Percentiles rank a stretch among this genome's conserved stretches.
phyloP scores from a whole-genome alignment of 805 yeast genomes.

The Suhomyces sp. region DNA sequence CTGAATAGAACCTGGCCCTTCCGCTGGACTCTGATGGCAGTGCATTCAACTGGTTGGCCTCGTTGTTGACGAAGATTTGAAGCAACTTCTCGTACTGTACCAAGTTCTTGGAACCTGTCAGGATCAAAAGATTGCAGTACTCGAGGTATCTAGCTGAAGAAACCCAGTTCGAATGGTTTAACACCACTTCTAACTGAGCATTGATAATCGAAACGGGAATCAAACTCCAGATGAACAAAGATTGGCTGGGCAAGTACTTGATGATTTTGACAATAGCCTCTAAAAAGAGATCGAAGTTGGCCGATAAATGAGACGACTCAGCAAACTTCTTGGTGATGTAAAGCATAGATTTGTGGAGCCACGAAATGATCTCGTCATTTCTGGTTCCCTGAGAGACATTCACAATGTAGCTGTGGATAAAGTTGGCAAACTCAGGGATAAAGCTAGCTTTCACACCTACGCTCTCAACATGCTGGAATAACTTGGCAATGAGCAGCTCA shows the following conservation, averaged over 20 bases:
- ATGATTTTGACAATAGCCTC: conserved; percentile 16
- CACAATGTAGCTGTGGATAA: conserved; percentile 26
- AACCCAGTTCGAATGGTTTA: conserved; percentile 48
- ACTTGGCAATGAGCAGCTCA: conserved; percentile 7
- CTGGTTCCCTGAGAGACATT: conserved; percentile 16
- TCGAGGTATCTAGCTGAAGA: conserved; percentile 39
- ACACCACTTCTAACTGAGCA: conserved; percentile 63
- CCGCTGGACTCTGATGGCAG: conserved; percentile 19
- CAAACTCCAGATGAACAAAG: conserved; percentile 27
- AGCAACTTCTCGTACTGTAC: conserved; percentile 51
- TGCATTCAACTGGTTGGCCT: conserved; percentile 31
- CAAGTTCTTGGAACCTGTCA: conserved; percentile 29
- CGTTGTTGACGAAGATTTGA: conserved; percentile 62
- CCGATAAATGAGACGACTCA: conserved; percentile 35
- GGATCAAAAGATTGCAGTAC: conserved; percentile 40
- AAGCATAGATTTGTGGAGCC: conserved; percentile 59
- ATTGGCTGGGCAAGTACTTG: conserved; percentile 6
- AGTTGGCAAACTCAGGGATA: conserved; percentile 23
- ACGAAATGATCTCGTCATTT: conserved; percentile 29
- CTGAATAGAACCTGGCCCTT: conserved; percentile 38
- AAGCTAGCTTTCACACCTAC: conserved; percentile 28
- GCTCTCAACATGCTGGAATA: conserved; percentile 16
- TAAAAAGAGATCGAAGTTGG: conserved; percentile 32
- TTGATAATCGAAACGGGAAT: conserved; percentile 50
- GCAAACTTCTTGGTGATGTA: conserved; percentile 65